Evolutionary conservation across 2,329 filamentous ascomycete genomes (phyloP).

Genomic region (Diaporthe australafricana): DNA sequence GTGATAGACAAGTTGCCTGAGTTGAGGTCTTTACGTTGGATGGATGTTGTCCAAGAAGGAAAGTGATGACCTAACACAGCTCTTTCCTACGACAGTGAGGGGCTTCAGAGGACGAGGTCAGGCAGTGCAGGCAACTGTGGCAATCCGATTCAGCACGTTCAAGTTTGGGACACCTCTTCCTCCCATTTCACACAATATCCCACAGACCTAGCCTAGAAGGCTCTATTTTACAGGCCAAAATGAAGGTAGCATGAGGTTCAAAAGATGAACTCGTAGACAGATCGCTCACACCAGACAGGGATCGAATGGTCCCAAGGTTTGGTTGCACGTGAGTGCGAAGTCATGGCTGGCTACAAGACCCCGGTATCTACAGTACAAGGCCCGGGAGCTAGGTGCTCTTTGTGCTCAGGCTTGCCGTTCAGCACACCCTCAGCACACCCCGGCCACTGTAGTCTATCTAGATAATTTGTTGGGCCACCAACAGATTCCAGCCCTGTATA

Average conservation of each 20-base stretch:
- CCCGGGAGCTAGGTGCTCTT: background rate
- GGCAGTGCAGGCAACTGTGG: background rate
- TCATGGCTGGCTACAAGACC: background rate
- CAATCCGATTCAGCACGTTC: background rate
- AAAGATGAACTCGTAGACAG: background rate
- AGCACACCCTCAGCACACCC: conserved; percentile 21
- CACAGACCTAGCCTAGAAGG: background rate
- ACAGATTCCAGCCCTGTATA: conserved; percentile 8
- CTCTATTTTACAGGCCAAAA: background rate
- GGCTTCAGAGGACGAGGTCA: conserved; percentile 10
- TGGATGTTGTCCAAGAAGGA: background rate
- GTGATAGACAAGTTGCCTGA: background rate
- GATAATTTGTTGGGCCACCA: conserved; percentile 31
- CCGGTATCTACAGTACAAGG: background rate
- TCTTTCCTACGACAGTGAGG: background rate
- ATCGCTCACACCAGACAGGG: background rate
- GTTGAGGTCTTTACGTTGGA: background rate
- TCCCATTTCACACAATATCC: background rate
- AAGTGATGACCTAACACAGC: background rate
- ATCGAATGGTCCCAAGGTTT: background rate
- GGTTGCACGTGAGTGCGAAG: background rate
- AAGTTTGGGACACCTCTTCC: background rate
- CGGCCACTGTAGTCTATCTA: background rate
- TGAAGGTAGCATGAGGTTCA: background rate
- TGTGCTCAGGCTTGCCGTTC: background rate